Conservation (phyloP, 345 rosid genomes). For the Pelargonium nanum region DNA sequence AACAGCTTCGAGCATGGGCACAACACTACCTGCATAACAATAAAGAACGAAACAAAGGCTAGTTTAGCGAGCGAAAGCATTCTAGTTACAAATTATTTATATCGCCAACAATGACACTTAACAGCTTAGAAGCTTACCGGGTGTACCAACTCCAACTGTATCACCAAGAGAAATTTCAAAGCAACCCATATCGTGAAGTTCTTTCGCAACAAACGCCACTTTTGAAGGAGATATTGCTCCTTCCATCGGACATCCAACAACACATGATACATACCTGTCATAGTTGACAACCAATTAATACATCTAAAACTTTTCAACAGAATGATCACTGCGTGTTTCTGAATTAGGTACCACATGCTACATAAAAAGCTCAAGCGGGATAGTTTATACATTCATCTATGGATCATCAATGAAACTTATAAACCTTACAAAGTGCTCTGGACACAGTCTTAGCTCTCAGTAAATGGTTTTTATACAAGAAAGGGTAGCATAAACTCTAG, state of each 20-base stretch:
- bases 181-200: constrained; percentile 87
- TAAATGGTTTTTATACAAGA: too few relatives aligned
- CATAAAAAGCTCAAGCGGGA: too few relatives aligned
- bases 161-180: constrained; percentile 86
- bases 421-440: too few relatives aligned
- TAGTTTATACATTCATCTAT: not conserved
- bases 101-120: too few relatives aligned
- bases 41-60: not conserved
- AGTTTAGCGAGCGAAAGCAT: too few relatives aligned
- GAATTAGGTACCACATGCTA: too few relatives aligned
- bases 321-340: too few relatives aligned
- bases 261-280: constrained; percentile 88
- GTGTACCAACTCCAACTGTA: constrained; percentile 87
- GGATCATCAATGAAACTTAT: not conserved
- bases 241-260: constrained; percentile 82
- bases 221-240: constrained; percentile 59
- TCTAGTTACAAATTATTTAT: too few relatives aligned
- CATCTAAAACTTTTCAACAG: not conserved
- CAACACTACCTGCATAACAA: constrained; percentile 38
- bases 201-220: constrained; percentile 87
- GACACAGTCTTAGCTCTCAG: too few relatives aligned
- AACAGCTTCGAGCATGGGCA: constrained; percentile 66
- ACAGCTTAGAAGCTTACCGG: constrained; percentile 42
- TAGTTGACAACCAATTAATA: constrained; percentile 11
- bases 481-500: too few relatives aligned